These are phyloP conservation scores for Apiospora marii DNA, from an alignment of 2,329 filamentous ascomycete genomes.

Conservation along the genomic window DNA sequence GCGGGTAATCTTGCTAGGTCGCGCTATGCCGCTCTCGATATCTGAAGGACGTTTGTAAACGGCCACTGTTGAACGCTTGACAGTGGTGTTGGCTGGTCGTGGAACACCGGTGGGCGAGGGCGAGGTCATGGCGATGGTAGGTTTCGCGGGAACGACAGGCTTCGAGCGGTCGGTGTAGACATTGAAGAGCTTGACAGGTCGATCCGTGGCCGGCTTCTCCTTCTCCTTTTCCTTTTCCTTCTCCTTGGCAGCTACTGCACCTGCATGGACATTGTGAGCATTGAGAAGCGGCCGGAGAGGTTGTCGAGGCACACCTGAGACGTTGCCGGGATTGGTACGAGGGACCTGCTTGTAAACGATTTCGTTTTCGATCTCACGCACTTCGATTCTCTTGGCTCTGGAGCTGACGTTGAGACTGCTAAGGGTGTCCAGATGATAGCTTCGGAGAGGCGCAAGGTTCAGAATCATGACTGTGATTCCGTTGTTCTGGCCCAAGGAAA, in stretches of 20 bases:
- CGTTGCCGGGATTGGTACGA: conserved; percentile 51
- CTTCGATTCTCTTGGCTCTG: conserved; percentile 93
- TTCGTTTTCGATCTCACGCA: conserved; percentile 95
- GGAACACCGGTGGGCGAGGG: conserved; percentile 30
- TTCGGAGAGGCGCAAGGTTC: conserved; percentile 88
- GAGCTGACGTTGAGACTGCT: conserved; percentile 96
- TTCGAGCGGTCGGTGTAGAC: conserved; percentile 83
- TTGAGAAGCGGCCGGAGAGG: conserved; percentile 80
- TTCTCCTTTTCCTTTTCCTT: conserved; percentile 47
- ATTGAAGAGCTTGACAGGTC: conserved; percentile 83
- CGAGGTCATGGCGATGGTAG: conserved; percentile 42
- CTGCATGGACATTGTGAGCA: conserved; percentile 75
- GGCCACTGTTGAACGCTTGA: conserved; percentile 36
- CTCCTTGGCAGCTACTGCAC: conserved; percentile 59
- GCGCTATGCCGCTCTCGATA: conserved; percentile 43
- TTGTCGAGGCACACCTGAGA: conserved; percentile 65
- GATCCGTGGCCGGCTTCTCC: conserved; percentile 64
- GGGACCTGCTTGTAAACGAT: conserved; percentile 83
- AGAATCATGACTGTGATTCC: conserved; percentile 97
- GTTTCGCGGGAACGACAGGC: conserved; percentile 51
- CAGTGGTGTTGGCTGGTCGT: conserved; percentile 31
- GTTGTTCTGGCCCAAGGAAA: conserved; percentile 92
- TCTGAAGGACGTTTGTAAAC: conserved; percentile 54
- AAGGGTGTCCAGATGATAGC: conserved; percentile 91
- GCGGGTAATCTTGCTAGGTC: conserved; percentile 39